Base-by-base conservation (phyloP, 2,329 filamentous ascomycete species). In the Fusarium nodosum region DNA sequence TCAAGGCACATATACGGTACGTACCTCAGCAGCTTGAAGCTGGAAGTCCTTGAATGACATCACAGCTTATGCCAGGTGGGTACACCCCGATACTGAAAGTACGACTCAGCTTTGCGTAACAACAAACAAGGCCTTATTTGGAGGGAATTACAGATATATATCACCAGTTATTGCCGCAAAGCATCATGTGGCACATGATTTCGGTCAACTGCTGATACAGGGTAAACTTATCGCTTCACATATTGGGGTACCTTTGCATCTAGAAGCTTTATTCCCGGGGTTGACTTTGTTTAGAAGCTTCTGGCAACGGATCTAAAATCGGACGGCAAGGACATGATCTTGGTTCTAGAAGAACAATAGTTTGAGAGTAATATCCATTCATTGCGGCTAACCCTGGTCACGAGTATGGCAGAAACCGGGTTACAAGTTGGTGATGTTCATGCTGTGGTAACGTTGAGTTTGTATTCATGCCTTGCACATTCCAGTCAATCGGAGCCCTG, bases 11-110 rank as follows among this genome's bases (percentile, higher is more conserved):
- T 52, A 31, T 60, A 46, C 11, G 47, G 22, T 20, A 24, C 34
- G 18, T 20, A 24, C 34, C 16, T 34, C 6, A 31, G 12, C 16
- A 50, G 60, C 39, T 47, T 47, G n/a, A 30, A 47, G 39, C 20
- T 41, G 22, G 16, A 34, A 26, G 34, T 28, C 20, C 28, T 16
- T 47, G 20, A 28, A 57, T 64, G 61, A 59, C 61, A 58, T 64
- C 60, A 64, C 44, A 64, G 39, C 60, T 64, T 38, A 31, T 18
- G 22, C 5, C 18, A 5, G 33, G 46, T 56, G 44, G 47, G 24
- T 51, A 28, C 18, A 51, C 9, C 34, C 33, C 20, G 24, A 26
- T 24, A 39, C 33, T 39, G 33, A 30, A 51, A n/a, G n/a, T n/a
- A n/a, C n/a, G 24, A 39, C n/a, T 28, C 34, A 38, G 18, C 48